Percentiles rank a stretch among this genome's conserved stretches.
Conservation (phyloP, 345 rosid genomes). For the Syzygium oleosum region DNA sequence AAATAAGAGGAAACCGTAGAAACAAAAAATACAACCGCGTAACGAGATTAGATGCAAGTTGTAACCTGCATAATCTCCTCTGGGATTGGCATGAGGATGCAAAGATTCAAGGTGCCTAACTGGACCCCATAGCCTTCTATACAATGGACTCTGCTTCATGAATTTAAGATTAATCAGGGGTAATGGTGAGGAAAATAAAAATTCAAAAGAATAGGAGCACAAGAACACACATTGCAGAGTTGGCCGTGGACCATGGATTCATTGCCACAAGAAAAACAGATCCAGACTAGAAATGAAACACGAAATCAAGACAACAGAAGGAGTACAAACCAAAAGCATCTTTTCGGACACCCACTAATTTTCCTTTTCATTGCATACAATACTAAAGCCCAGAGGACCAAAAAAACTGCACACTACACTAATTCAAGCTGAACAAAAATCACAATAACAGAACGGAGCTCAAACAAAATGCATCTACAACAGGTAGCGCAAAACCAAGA, state of each 20-base stretch:
- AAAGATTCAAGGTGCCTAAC: slow-evolving; percentile 59
- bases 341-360: neutral
- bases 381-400: neutral
- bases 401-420: neutral
- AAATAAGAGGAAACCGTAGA: neutral
- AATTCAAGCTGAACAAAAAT: neutral
- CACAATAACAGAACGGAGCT: neutral
- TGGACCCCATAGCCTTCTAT: slow-evolving; percentile 87
- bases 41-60: neutral
- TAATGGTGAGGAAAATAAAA: neutral
- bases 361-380: neutral
- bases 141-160: slow-evolving; percentile 50
- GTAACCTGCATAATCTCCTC: slow-evolving; percentile 72
- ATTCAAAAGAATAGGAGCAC: neutral
- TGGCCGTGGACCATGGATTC: neutral
- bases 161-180: neutral
- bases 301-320: neutral
- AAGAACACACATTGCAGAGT: neutral
- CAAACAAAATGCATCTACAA: neutral
- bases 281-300: slow-evolving; percentile 2
- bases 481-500: neutral
- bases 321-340: neutral
- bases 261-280: neutral
- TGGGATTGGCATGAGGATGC: slow-evolving; percentile 82
- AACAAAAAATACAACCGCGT: neutral